phyloP scores from a whole-genome alignment of 2,329 filamentous ascomycete genomes.

The Exutisphaerella laricina region DNA sequence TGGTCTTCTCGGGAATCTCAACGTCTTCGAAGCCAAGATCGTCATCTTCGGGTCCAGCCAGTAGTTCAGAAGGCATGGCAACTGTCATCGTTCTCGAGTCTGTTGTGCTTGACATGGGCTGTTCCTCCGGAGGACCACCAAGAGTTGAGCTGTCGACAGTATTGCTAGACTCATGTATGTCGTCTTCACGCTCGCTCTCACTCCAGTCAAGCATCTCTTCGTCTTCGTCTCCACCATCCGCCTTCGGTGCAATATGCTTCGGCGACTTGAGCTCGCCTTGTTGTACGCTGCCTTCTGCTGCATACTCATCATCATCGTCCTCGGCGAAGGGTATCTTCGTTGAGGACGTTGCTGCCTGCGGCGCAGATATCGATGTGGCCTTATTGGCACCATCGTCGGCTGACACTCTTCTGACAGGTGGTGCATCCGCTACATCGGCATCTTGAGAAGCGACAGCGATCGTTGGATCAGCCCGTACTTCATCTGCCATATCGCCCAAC shows the following conservation, averaged over 20 bases:
- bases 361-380: neutral
- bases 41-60: constrained; percentile 34
- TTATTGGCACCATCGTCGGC: neutral
- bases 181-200: constrained; percentile 44
- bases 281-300: neutral
- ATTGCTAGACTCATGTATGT: too few species aligned
- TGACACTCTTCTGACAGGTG: constrained; percentile 1
- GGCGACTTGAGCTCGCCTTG: neutral
- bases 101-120: too few species aligned
- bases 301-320: constrained; percentile 1
- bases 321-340: constrained; percentile 1
- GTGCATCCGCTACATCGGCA: constrained; percentile 1
- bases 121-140: too few species aligned
- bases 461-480: constrained; percentile 39
- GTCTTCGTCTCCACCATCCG: constrained; percentile 15
- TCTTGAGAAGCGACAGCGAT: constrained; percentile 6
- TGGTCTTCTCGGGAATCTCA: constrained; percentile 30
- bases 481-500: constrained; percentile 44
- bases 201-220: constrained; percentile 47
- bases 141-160: too few species aligned
- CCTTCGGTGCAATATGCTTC: neutral
- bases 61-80: neutral
- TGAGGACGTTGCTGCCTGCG: neutral
- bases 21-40: constrained; percentile 45
- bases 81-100: too few species aligned